Percentiles rank a stretch among this genome's conserved stretches.
phyloP scores from a whole-genome alignment of 345 rosid genomes.

The Isatis tinctoria region DNA sequence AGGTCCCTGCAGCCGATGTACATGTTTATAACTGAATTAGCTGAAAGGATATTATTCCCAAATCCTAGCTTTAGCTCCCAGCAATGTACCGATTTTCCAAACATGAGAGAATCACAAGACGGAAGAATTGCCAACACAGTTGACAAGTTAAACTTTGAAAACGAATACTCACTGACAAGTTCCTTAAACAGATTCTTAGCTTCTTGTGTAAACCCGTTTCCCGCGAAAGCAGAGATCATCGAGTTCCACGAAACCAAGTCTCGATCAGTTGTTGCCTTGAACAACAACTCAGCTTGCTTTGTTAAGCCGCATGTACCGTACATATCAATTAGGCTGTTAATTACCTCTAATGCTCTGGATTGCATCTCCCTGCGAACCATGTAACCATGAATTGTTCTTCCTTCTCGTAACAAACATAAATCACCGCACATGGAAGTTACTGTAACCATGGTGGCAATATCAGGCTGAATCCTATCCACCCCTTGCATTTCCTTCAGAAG shows the following conservation, averaged over 20 bases:
- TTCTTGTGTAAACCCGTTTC: slow-evolving; percentile 23
- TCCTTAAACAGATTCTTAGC: slow-evolving; percentile 43
- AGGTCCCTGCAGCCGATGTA: slow-evolving; percentile 38
- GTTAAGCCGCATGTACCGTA: slow-evolving; percentile 40
- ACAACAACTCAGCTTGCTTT: slow-evolving; percentile 38
- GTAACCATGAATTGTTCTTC: slow-evolving; percentile 46
- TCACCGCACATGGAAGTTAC: slow-evolving; percentile 40
- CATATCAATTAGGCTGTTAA: slow-evolving; percentile 45
- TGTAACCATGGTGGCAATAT: slow-evolving; percentile 40
- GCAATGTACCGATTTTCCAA: slow-evolving; percentile 45
- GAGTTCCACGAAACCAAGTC: slow-evolving; percentile 55
- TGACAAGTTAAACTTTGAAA: slow-evolving; percentile 33
- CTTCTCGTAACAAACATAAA: slow-evolving; percentile 38
- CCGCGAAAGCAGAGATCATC: slow-evolving; percentile 41
- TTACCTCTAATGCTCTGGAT: slow-evolving; percentile 23
- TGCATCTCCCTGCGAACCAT: slow-evolving; percentile 35
- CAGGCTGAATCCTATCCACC: slow-evolving; percentile 31
- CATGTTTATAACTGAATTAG: slow-evolving; percentile 44
- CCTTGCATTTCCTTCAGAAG: slow-evolving; percentile 44
- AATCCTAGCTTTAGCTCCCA: slow-evolving; percentile 50
- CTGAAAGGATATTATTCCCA: slow-evolving; percentile 24
- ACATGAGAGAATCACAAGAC: slow-evolving; percentile 40
- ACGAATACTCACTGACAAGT: slow-evolving; percentile 25
- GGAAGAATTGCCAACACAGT: slow-evolving; percentile 49
- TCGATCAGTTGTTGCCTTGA: slow-evolving; percentile 20